A percentile compares a stretch with the other conserved stretches of the same genome.
Evolutionary conservation across 148 eudicot species (phyloP).

Genomic region (Beta vulgaris): DNA sequence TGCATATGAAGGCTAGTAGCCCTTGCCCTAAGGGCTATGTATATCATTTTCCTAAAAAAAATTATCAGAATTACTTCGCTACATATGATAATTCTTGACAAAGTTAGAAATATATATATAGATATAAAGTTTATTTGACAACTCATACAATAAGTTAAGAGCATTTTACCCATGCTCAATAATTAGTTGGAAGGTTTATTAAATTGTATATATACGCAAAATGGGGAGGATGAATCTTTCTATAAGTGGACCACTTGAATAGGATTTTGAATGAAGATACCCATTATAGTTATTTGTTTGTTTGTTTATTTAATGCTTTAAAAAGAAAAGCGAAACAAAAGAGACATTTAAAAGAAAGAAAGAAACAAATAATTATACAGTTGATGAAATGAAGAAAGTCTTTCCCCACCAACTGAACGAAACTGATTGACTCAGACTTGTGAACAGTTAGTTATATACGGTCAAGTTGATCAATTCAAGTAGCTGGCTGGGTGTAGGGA

Average conservation of each 20-base stretch:
- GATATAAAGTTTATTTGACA: background rate
- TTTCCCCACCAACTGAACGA: background rate
- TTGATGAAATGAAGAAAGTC: background rate
- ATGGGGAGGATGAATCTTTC: background rate
- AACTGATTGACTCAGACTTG: conserved; percentile 3
- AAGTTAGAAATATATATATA: background rate
- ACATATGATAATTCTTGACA: background rate
- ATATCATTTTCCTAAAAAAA: no score
- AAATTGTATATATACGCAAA: background rate
- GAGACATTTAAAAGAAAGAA: background rate
- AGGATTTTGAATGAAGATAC: background rate
- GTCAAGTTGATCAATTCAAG: background rate
- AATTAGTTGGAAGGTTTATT: background rate
- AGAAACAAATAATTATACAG: background rate
- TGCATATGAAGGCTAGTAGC: no score
- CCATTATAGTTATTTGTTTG: background rate
- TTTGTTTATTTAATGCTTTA: background rate
- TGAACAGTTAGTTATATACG: background rate
- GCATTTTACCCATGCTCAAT: conserved; percentile 6
- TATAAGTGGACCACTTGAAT: background rate
- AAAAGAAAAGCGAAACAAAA: background rate
- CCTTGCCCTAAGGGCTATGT: no score
- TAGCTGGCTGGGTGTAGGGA: background rate
- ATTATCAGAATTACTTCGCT: no score
- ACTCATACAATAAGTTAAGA: background rate